Conservation (phyloP, 1,284 basidiomycete genomes). For the Fomitopsis palustris region DNA sequence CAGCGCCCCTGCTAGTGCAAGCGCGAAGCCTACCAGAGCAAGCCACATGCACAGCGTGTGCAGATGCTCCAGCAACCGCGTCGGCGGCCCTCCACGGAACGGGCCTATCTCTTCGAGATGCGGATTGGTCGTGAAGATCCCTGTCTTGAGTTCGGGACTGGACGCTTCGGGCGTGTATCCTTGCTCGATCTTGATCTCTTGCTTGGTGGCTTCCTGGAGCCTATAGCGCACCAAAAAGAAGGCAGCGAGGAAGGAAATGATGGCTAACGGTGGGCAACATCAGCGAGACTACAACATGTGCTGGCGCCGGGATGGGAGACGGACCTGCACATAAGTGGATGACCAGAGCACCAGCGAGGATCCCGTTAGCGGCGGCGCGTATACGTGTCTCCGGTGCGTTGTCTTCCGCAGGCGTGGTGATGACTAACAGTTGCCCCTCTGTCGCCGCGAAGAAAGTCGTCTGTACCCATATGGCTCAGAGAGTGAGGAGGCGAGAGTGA, state of each 20-base stretch:
- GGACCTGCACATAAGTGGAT: conserved; percentile 51
- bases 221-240: conserved; percentile 57
- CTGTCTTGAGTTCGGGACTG: neutral
- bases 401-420: conserved; percentile 30
- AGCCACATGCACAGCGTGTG: conserved; percentile 49
- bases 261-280: conserved; percentile 31
- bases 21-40: conserved; percentile 44
- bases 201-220: conserved; percentile 45
- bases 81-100: conserved; percentile 33
- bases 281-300: neutral
- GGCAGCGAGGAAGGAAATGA: conserved; percentile 54
- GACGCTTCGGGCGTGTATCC: neutral
- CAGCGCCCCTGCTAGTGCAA: conserved; percentile 48
- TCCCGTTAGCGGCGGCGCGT: conserved; percentile 41
- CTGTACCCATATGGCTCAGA: conserved; percentile 26
- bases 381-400: conserved; percentile 12
- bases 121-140: conserved; percentile 35
- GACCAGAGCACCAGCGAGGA: conserved; percentile 48
- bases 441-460: conserved; percentile 62
- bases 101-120: conserved; percentile 37
- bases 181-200: conserved; percentile 27
- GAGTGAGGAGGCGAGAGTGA: neutral
- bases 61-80: conserved; percentile 46
- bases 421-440: conserved; percentile 51
- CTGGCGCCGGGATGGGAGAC: conserved; percentile 18